Evolutionary conservation across 2,329 filamentous ascomycete species (phyloP).

Genomic region (Neospermospora avenae): DNA sequence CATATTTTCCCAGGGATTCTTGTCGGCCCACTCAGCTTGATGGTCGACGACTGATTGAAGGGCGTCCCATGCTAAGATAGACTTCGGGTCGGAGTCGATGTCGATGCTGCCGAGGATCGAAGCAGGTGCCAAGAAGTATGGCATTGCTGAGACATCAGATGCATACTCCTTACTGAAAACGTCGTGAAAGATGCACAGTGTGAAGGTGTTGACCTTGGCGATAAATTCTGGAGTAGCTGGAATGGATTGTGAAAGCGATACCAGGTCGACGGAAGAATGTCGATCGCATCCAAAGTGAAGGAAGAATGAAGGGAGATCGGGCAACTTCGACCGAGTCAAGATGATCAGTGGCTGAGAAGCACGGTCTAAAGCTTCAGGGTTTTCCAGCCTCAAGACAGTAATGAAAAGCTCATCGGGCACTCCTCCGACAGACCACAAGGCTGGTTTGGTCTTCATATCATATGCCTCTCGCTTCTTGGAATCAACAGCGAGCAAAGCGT

Average conservation of each 20-base stretch:
- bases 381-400: conserved; percentile 56
- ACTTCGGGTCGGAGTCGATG: conserved; percentile 13
- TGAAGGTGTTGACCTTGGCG: conserved; percentile 65
- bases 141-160: conserved; percentile 57
- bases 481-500: conserved; percentile 78
- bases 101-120: conserved; percentile 10
- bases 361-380: conserved; percentile 54
- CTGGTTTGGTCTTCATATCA: conserved; percentile 74
- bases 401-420: conserved; percentile 55
- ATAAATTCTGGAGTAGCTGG: conserved; percentile 43
- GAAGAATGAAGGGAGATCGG: conserved; percentile 62
- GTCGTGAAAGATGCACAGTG: conserved; percentile 72
- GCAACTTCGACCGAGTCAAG: conserved; percentile 64
- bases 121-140: conserved; percentile 78
- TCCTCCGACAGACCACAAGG: conserved; percentile 59
- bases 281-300: conserved; percentile 67
- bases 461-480: conserved; percentile 74
- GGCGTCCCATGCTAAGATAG: conserved; percentile 60
- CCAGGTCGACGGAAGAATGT: conserved; percentile 54
- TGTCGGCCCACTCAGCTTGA: conserved; percentile 38
- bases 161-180: conserved; percentile 88
- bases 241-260: conserved; percentile 44
- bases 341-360: conserved; percentile 64
- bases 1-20: conserved; percentile 33
- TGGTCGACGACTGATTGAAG: conserved; percentile 42